Evolutionary conservation across 75 land plant species (phyloP).

Genomic region (Selaginella moellendorffii): DNA sequence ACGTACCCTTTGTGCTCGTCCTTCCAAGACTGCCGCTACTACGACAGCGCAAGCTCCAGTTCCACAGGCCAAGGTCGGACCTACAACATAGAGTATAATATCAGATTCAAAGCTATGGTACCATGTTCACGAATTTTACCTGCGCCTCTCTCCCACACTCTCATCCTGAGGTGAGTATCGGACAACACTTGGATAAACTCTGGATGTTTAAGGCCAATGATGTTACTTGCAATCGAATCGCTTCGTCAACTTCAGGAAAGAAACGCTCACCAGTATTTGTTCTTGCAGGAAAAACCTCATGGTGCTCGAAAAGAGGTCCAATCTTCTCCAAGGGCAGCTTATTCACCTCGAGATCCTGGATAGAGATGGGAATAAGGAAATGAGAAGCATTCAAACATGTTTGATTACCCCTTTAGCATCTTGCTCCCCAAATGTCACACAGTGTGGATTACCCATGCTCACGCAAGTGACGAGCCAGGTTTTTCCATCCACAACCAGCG

Average conservation of each 20-base stretch:
- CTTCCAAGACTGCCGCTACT: constrained; percentile 88
- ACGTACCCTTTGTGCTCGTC: constrained; percentile 68
- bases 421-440: constrained; percentile 59
- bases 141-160: constrained; percentile 99
- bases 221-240: background rate
- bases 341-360: constrained; percentile 52
- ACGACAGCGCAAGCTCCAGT: constrained; percentile 96
- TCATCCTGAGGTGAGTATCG: constrained; percentile 67
- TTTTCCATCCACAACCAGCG: constrained; percentile 47
- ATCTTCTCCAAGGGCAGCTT: constrained; percentile 58
- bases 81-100: no score
- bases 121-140: constrained; percentile 42
- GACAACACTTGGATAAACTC: constrained; percentile 84
- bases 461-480: constrained; percentile 91
- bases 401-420: constrained; percentile 26
- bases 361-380: background rate
- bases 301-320: constrained; percentile 93
- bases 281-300: constrained; percentile 74
- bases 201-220: constrained; percentile 19
- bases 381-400: background rate
- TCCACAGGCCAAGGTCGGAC: constrained; percentile 96
- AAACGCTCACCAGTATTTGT: constrained; percentile 99
- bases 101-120: no score
- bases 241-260: background rate
- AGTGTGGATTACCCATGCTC: constrained; percentile 99